Percentiles rank a stretch among this genome's conserved stretches.
phyloP scores from a whole-genome alignment of 768 basidiomycete genomes.

The Mycena rebaudengoi region DNA sequence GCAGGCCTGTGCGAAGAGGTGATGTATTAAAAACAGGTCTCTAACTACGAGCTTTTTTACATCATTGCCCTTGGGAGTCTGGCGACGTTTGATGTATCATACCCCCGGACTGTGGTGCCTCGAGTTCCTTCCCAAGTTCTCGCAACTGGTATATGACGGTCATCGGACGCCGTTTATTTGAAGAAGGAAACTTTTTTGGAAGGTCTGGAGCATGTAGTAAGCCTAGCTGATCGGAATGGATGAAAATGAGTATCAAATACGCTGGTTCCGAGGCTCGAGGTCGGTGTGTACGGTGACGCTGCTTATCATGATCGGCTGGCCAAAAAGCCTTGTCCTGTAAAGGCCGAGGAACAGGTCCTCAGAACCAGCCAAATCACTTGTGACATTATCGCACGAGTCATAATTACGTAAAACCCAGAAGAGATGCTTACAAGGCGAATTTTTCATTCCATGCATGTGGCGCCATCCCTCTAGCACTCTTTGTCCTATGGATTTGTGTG shows the following conservation, averaged over 20 bases:
- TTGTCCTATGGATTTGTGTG: neutral
- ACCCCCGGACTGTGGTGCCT: neutral
- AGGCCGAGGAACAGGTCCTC: constrained; percentile 5
- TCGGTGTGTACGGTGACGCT: neutral
- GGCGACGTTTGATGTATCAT: neutral
- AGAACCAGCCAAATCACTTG: constrained; percentile 6
- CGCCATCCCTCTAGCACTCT: constrained; percentile 5
- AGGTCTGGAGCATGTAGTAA: constrained; percentile 8
- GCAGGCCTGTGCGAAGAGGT: neutral
- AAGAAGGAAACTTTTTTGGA: constrained; percentile 5
- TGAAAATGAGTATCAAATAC: neutral
- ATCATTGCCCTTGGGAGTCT: neutral
- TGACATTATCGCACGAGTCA: neutral
- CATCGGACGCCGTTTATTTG: constrained; percentile 1
- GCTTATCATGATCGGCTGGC: constrained; percentile 1
- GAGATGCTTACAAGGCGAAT: constrained; percentile 13
- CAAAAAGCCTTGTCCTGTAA: constrained; percentile 11
- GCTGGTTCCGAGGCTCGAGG: constrained; percentile 20
- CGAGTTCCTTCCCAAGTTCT: neutral
- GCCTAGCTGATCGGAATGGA: neutral
- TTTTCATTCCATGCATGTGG: constrained; percentile 16
- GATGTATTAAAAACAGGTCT: neutral
- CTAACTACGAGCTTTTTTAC: neutral
- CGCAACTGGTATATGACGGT: constrained; percentile 14
- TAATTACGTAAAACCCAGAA: neutral